These are phyloP conservation scores for Exophiala dermatitidis DNA, from an alignment of 2,329 filamentous ascomycete genomes.

Conservation along the genomic window DNA sequence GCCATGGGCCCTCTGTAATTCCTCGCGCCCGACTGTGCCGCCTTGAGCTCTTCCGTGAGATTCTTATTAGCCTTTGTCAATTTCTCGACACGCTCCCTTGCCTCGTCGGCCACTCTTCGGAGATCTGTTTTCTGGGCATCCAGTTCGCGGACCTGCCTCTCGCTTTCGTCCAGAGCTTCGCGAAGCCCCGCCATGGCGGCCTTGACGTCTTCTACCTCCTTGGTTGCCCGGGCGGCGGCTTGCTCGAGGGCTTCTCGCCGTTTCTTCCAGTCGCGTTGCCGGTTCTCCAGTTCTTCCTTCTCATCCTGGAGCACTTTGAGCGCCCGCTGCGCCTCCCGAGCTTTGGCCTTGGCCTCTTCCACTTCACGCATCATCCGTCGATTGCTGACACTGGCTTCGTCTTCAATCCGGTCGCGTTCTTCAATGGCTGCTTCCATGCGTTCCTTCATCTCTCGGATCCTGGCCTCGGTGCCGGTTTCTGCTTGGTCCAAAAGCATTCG, in stretches of 20 bases:
- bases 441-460: conserved; percentile 80
- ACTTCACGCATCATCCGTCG: conserved; percentile 72
- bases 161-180: conserved; percentile 75
- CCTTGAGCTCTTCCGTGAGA: conserved; percentile 53
- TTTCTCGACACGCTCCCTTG: conserved; percentile 67
- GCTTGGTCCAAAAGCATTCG: conserved; percentile 78
- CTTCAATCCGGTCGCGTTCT: conserved; percentile 85
- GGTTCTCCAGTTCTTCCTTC: conserved; percentile 67
- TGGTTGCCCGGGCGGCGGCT: conserved; percentile 58
- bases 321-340: conserved; percentile 74
- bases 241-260: conserved; percentile 70
- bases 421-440: conserved; percentile 86
- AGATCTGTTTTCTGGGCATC: conserved; percentile 76
- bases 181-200: conserved; percentile 70
- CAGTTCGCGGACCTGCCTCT: conserved; percentile 72
- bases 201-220: conserved; percentile 69
- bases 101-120: conserved; percentile 68
- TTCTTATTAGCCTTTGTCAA: conserved; percentile 60
- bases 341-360: conserved; percentile 72
- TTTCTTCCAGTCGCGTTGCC: conserved; percentile 66
- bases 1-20: conserved; percentile 21
- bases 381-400: conserved; percentile 73
- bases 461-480: conserved; percentile 71
- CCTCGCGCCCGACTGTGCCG: conserved; percentile 37
- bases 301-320: conserved; percentile 64